Percentiles rank a stretch among this genome's conserved stretches.
phyloP scores from a whole-genome alignment of 2,329 filamentous ascomycete species.

The Didymella keratinophila region DNA sequence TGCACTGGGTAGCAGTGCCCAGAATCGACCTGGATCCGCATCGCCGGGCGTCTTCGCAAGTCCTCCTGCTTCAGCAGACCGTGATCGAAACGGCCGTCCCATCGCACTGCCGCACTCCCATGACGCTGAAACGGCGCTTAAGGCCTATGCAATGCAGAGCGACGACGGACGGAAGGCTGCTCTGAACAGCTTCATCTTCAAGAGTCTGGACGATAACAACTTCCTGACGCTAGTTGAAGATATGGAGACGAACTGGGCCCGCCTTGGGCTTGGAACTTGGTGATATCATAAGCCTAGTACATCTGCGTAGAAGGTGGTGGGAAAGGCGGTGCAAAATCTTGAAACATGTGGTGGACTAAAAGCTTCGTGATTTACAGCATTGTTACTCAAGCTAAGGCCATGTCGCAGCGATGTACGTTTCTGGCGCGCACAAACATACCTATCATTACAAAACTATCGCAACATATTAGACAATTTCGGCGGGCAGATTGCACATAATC shows the following conservation, averaged over 20 bases:
- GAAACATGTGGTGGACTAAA: constrained; percentile 12
- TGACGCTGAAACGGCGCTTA: constrained; percentile 26
- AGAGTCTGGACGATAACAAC: constrained; percentile 58
- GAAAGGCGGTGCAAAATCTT: background rate
- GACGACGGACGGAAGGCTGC: constrained; percentile 52
- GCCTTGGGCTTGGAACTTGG: constrained; percentile 31
- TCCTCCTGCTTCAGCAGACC: constrained; percentile 14
- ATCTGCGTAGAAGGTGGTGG: background rate
- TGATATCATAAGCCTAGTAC: background rate
- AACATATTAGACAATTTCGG: background rate
- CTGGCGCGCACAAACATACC: background rate
- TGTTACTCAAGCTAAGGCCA: background rate
- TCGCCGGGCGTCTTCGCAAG: constrained; percentile 14
- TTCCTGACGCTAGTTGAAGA: constrained; percentile 62
- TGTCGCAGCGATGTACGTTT: background rate
- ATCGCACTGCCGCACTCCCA: background rate
- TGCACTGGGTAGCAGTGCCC: constrained; percentile 20
- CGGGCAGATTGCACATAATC: background rate
- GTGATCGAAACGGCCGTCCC: background rate
- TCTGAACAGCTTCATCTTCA: constrained; percentile 60
- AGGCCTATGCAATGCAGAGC: constrained; percentile 50
- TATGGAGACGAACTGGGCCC: constrained; percentile 58
- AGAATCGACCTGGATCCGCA: constrained; percentile 12
- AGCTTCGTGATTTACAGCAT: constrained; percentile 2
- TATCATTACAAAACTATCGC: background rate